Base-by-base conservation (phyloP, 257 asterid genomes). In the Salvia splendens region DNA sequence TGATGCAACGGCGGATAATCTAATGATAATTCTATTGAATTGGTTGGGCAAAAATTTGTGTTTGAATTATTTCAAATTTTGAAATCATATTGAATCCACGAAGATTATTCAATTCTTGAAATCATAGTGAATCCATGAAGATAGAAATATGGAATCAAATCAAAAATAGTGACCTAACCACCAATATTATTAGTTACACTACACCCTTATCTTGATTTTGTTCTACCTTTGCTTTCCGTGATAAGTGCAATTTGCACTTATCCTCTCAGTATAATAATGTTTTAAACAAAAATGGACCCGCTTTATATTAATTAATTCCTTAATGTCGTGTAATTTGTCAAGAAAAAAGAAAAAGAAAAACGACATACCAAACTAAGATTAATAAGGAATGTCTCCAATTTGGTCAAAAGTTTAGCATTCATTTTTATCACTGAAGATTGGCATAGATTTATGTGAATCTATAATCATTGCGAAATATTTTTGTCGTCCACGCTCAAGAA, bases 221-320 rank as follows among this genome's bases (percentile, higher is more conserved):
- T 61, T 60, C 69, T 71, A 53, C 46, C 53, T 53, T 70, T 70
- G 67, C 78, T 76, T 73, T 76, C 53, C 75, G 1, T 40, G 45
- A 40, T 40, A 40, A 7, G 45, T 47, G 38, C 65, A 70, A 33
- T 53, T 74, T 42, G 55, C 24, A 53, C 53, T 35, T 38, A 52
- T 60, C 71, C 46, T 14, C 12, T 42, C 24, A 24, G 63, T 62
- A 54, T 40, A 49, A 50, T 69, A 56, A 5, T 48, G 49, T 55
- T 40, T 40, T 1, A 40, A 61, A 75, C 52, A 15, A 49, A 49
- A 64, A 55, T 63, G 75, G 80, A 43, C 80, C 78, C 70, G 38
- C 16, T 61, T 59, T 5, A 14, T 33, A 61, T 58, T 56, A 52
- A 28, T 16, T 46, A 41, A 12, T 43, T 53, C 60, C 6, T 46